Conservation (phyloP, 805 yeast genomes). For the Candida montana region DNA sequence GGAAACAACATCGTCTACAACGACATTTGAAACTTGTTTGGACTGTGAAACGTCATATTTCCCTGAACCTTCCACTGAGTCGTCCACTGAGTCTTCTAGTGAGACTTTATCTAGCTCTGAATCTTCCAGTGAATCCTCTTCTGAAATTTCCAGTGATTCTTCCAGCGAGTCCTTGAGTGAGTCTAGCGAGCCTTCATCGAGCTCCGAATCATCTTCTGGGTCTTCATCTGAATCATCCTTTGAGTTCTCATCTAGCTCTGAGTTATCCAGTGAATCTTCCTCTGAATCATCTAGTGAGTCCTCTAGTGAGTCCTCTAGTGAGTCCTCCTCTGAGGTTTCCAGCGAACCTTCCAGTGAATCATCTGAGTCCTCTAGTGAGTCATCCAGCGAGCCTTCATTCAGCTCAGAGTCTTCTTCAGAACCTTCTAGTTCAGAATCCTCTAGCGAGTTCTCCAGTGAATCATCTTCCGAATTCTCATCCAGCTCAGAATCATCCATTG, state of each 20-base stretch:
- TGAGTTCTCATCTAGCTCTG: not conserved
- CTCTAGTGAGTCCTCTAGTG: not conserved
- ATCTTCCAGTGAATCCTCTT: not conserved
- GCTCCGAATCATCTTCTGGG: not conserved
- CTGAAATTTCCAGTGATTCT: constrained; percentile 2
- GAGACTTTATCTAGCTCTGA: not conserved
- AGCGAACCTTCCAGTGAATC: no score
- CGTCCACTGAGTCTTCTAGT: not conserved
- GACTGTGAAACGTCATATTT: not conserved
- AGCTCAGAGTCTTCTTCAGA: no score
- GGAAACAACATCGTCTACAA: not conserved
- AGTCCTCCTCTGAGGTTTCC: not conserved
- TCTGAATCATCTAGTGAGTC: constrained; percentile 1
- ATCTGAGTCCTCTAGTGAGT: no score
- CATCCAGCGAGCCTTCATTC: no score
- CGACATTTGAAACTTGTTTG: not conserved
- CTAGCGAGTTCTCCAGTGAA: no score
- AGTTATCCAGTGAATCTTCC: no score
- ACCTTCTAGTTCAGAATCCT: no score
- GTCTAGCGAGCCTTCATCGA: not conserved
- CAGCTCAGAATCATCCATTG: no score
- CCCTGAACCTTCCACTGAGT: constrained; percentile 2
- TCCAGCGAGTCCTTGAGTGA: not conserved
- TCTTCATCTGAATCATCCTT: no score
- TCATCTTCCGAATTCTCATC: not conserved